Percentiles rank a stretch among this genome's conserved stretches.
Evolutionary conservation across 2,329 filamentous ascomycete genomes (phyloP).

Genomic region (Cordyceps javanica): DNA sequence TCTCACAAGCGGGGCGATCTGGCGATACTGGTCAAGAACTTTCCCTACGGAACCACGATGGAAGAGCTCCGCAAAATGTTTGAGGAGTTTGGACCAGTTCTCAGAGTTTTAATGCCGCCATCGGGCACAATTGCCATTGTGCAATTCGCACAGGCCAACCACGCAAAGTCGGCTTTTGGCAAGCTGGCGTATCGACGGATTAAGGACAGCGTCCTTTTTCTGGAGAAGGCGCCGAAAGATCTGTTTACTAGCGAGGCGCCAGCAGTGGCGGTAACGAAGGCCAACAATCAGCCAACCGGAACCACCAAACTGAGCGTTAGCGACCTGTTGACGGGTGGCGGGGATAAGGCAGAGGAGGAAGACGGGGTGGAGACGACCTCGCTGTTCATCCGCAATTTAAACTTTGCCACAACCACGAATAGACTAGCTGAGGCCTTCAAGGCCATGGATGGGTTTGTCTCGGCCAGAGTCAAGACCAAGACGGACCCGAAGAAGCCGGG

Average conservation of each 20-base stretch:
- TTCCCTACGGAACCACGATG: conserved; percentile 73
- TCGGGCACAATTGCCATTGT: conserved; percentile 90
- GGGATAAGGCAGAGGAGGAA: conserved; percentile 44
- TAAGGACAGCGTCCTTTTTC: conserved; percentile 83
- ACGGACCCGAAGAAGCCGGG: conserved; percentile 85
- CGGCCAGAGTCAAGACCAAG: conserved; percentile 88
- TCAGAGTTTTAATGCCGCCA: conserved; percentile 83
- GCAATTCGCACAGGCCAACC: conserved; percentile 71
- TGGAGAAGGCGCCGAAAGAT: conserved; percentile 87
- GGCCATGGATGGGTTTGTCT: conserved; percentile 79
- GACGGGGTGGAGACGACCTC: conserved; percentile 64
- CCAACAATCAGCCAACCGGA: conserved; percentile 33
- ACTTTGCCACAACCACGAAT: conserved; percentile 79
- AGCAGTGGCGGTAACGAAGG: conserved; percentile 17
- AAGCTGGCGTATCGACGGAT: conserved; percentile 84
- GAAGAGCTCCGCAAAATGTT: conserved; percentile 78
- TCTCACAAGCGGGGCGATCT: conserved; percentile 76
- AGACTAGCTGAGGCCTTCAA: conserved; percentile 72
- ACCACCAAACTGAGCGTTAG: conserved; percentile 60
- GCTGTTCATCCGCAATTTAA: conserved; percentile 88
- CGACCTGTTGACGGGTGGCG: conserved; percentile 58
- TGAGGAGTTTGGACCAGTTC: conserved; percentile 76
- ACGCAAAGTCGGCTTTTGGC: conserved; percentile 78
- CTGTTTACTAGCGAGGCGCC: conserved; percentile 49
- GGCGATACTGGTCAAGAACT: conserved; percentile 89